phyloP scores from a whole-genome alignment of 306 rosid species.

The Coriaria nepalensis region DNA sequence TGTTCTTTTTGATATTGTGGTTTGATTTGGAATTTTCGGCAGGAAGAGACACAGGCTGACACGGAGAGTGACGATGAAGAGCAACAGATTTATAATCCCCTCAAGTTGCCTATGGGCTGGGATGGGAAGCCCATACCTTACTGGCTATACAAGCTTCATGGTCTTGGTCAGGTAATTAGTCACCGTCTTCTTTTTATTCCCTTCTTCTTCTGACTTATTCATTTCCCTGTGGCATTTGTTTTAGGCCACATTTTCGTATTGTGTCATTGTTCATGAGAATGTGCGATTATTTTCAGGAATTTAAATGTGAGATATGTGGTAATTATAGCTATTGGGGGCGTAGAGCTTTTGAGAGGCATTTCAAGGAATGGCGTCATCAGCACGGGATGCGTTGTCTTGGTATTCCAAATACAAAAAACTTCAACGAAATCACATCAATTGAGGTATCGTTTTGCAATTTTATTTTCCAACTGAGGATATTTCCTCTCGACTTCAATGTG shows the following conservation, averaged over 20 bases:
- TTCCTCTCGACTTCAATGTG: too few relatives aligned
- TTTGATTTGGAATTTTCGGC: conserved; percentile 13
- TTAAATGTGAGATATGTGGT: conserved; percentile 96
- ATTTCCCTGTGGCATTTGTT: not conserved
- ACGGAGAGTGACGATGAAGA: conserved; percentile 91
- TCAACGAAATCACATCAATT: conserved; percentile 90
- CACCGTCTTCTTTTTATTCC: not conserved
- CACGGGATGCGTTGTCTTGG: conserved; percentile 99
- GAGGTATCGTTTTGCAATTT: conserved; percentile 55
- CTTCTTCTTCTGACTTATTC: not conserved
- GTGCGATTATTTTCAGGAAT: conserved; percentile 81
- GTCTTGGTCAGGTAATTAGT: conserved; percentile 88
- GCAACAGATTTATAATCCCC: conserved; percentile 96
- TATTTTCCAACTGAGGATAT: too few relatives aligned
- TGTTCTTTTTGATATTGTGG: too few relatives aligned
- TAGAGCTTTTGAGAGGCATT: conserved; percentile 92
- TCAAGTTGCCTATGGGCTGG: conserved; percentile 99
- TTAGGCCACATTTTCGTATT: too few relatives aligned
- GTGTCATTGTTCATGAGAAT: not conserved
- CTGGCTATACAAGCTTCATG: conserved; percentile 96
- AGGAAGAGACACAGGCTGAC: conserved; percentile 93
- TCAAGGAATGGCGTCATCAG: conserved; percentile 99
- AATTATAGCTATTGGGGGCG: conserved; percentile 99
- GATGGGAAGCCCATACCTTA: conserved; percentile 99
- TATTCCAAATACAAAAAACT: conserved; percentile 93